phyloP scores from a whole-genome alignment of 345 rosid genomes.

The Melaleuca quinquenervia region DNA sequence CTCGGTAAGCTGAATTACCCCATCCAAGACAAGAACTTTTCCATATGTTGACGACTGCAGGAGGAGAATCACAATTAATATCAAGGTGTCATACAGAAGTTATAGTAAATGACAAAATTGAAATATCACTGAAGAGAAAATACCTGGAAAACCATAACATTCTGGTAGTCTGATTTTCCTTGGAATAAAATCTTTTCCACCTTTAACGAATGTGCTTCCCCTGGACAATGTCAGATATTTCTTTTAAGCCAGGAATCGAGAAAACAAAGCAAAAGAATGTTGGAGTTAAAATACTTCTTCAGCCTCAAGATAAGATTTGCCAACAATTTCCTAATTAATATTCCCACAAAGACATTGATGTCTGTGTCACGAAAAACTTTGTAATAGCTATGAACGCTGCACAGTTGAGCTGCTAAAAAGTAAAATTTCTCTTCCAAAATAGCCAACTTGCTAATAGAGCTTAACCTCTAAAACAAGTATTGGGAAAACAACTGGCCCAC shows the following conservation, averaged over 20 bases:
- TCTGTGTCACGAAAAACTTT: not conserved
- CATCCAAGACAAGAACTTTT: constrained; percentile 89
- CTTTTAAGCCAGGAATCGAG: not conserved
- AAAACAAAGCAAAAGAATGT: not conserved
- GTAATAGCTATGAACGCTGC: not conserved
- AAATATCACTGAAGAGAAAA: not conserved
- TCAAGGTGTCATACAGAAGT: not conserved
- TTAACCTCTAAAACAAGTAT: not conserved
- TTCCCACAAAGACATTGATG: not conserved
- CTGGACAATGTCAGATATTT: constrained; percentile 21
- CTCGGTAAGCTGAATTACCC: constrained; percentile 92
- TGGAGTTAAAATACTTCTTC: not conserved
- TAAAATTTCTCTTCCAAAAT: not conserved
- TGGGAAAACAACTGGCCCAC: not conserved
- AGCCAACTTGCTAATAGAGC: not conserved
- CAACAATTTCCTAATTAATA: not conserved
- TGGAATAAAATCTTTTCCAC: constrained; percentile 74
- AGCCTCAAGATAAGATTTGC: not conserved
- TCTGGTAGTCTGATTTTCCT: constrained; percentile 85
- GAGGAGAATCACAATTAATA: not conserved
- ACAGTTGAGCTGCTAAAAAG: not conserved
- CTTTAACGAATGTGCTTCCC: constrained; percentile 93
- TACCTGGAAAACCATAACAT: constrained; percentile 92
- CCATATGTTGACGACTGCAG: constrained; percentile 89
- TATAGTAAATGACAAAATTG: not conserved